Conservation (phyloP, 1,284 basidiomycete species). For the Cerrena zonata region DNA sequence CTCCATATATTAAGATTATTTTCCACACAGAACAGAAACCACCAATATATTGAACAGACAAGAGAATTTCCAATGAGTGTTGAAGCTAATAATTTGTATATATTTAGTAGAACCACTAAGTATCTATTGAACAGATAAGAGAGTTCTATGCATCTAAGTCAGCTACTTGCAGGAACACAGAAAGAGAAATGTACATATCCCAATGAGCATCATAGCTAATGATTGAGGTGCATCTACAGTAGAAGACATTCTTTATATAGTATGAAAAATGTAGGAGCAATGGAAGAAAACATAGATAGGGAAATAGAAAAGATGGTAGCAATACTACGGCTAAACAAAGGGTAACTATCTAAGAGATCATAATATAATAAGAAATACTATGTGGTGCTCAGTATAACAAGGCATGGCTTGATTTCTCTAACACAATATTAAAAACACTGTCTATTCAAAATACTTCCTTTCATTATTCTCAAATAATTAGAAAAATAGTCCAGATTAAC, state of each 20-base stretch:
- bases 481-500: too few species aligned
- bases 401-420: too few species aligned
- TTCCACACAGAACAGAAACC: constrained; percentile 17
- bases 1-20: constrained; percentile 24
- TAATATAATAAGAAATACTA: too few species aligned
- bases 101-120: neutral
- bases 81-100: neutral
- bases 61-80: neutral
- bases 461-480: too few species aligned
- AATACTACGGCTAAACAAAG: too few species aligned
- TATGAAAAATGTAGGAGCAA: neutral
- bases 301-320: neutral
- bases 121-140: neutral
- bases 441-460: constrained; percentile 27
- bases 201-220: neutral
- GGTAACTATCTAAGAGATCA: too few species aligned
- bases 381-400: too few species aligned
- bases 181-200: neutral
- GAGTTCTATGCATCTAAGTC: neutral
- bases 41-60: too few species aligned
- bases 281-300: neutral
- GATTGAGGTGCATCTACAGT: neutral
- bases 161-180: neutral
- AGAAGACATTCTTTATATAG: neutral
- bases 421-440: constrained; percentile 25